These are phyloP conservation scores for Podila horticola DNA, from an alignment of 192 early-diverging fungal species.

Conservation along the genomic window DNA sequence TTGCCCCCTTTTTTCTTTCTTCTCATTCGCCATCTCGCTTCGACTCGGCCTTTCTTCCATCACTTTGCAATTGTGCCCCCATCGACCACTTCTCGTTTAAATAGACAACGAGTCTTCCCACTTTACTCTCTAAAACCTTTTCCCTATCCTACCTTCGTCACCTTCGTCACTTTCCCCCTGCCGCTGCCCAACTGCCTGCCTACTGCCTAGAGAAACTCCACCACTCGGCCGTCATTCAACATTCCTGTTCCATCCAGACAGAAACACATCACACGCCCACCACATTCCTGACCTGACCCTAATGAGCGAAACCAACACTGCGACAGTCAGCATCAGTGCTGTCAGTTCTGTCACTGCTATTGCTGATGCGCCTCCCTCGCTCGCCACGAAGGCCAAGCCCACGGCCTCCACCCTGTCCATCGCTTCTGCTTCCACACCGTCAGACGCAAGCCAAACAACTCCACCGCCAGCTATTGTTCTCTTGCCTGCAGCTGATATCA, in stretches of 20 bases:
- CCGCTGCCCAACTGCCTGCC: too few relatives aligned
- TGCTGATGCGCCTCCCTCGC: conserved; percentile 11
- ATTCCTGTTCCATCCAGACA: conserved; percentile 5
- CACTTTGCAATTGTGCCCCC: too few relatives aligned
- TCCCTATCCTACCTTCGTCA: too few relatives aligned
- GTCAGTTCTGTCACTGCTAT: conserved; percentile 13
- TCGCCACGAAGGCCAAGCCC: neutral
- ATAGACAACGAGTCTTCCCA: too few relatives aligned
- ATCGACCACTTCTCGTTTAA: too few relatives aligned
- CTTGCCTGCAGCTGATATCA: conserved; percentile 42
- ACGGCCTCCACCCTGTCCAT: conserved; percentile 2
- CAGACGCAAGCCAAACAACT: neutral
- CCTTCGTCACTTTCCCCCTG: too few relatives aligned
- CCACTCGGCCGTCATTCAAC: neutral
- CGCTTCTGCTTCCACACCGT: neutral
- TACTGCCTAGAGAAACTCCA: neutral
- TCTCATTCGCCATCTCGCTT: too few relatives aligned
- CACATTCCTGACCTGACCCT: neutral
- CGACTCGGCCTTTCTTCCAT: too few relatives aligned
- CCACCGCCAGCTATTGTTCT: conserved; percentile 5
- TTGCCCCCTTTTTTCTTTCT: too few relatives aligned
- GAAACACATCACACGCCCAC: neutral
- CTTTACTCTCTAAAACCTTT: too few relatives aligned
- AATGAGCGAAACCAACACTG: conserved; percentile 2
- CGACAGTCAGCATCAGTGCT: conserved; percentile 28